Conservation (phyloP, 169 alveolate genomes). For the Plasmodium vinckei region DNA sequence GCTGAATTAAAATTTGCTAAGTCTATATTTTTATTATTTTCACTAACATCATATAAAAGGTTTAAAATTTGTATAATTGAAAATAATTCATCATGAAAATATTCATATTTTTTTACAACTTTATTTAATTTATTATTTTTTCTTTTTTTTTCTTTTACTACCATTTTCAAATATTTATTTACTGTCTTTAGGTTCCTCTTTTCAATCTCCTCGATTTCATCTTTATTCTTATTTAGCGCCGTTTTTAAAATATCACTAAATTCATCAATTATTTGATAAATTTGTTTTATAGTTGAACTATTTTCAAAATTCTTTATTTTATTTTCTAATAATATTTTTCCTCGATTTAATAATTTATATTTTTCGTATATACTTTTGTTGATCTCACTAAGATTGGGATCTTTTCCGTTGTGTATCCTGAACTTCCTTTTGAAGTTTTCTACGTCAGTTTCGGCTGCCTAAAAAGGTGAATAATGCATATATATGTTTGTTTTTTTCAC, state of each 20-base stretch:
- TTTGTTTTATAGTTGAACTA: slow-evolving; percentile 1
- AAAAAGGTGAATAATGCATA: neutral
- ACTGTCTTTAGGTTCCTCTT: neutral
- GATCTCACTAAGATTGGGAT: slow-evolving; percentile 9
- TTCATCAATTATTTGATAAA: slow-evolving; percentile 19
- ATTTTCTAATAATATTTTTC: slow-evolving; percentile 16
- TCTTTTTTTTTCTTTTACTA: neutral
- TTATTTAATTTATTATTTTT: neutral
- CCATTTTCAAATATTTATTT: slow-evolving; percentile 9
- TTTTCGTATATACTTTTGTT: slow-evolving; percentile 17
- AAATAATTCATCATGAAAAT: slow-evolving; percentile 6
- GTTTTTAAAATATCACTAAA: slow-evolving; percentile 1
- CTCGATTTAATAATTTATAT: neutral
- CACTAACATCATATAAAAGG: neutral
- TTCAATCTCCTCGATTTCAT: neutral
- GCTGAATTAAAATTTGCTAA: neutral
- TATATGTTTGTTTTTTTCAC: neutral
- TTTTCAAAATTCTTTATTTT: slow-evolving; percentile 36
- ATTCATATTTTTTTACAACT: neutral
- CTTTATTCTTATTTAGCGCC: neutral
- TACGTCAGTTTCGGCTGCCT: slow-evolving; percentile 28
- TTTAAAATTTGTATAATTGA: slow-evolving; percentile 17
- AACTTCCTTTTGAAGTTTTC: slow-evolving; percentile 39
- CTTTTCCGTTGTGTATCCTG: slow-evolving; percentile 20
- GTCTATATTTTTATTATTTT: neutral